These are phyloP conservation scores for Decorospora gaudefroyi DNA, from an alignment of 2,329 filamentous ascomycete species.

Conservation along the genomic window DNA sequence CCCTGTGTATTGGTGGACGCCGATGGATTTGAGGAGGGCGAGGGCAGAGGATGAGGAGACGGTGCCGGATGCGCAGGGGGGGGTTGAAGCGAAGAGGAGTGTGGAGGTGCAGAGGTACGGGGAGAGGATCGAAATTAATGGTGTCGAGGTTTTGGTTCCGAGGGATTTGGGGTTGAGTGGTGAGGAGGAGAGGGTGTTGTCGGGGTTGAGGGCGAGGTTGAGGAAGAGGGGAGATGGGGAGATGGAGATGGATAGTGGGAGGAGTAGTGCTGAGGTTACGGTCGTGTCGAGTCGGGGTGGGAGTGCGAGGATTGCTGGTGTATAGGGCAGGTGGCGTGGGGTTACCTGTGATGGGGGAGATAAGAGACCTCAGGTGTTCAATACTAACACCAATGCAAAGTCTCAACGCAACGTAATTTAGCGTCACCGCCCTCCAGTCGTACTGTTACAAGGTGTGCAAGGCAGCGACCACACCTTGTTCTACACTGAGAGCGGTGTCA, in stretches of 20 bases:
- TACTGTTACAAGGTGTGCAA: not conserved
- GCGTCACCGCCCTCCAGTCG: not conserved
- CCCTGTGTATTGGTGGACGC: slow-evolving; percentile 57
- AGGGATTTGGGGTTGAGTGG: slow-evolving; percentile 42
- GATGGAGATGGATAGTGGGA: slow-evolving; percentile 20
- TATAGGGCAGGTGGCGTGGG: slow-evolving; percentile 7
- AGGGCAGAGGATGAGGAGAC: slow-evolving; percentile 32
- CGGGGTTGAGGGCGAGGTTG: slow-evolving; percentile 43
- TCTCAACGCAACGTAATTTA: too few species aligned
- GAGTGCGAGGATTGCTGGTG: slow-evolving; percentile 14
- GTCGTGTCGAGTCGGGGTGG: slow-evolving; percentile 23
- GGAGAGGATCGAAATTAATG: slow-evolving; percentile 39
- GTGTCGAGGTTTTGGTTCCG: slow-evolving; percentile 42
- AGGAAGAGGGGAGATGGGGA: slow-evolving; percentile 20
- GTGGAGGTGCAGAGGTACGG: slow-evolving; percentile 22
- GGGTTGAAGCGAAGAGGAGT: slow-evolving; percentile 25
- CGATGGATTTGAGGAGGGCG: slow-evolving; percentile 40
- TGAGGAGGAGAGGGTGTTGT: slow-evolving; percentile 45
- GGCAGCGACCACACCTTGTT: not conserved
- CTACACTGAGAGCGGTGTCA: slow-evolving; percentile 3
- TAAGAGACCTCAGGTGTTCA: slow-evolving; percentile 10
- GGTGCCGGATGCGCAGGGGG: slow-evolving; percentile 26
- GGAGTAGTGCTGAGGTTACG: slow-evolving; percentile 30
- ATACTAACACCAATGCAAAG: too few species aligned
- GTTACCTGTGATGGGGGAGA: slow-evolving; percentile 14